Evolutionary conservation across 169 alveolate genomes (phyloP).

Genomic region (Eimeria mitis): DNA sequence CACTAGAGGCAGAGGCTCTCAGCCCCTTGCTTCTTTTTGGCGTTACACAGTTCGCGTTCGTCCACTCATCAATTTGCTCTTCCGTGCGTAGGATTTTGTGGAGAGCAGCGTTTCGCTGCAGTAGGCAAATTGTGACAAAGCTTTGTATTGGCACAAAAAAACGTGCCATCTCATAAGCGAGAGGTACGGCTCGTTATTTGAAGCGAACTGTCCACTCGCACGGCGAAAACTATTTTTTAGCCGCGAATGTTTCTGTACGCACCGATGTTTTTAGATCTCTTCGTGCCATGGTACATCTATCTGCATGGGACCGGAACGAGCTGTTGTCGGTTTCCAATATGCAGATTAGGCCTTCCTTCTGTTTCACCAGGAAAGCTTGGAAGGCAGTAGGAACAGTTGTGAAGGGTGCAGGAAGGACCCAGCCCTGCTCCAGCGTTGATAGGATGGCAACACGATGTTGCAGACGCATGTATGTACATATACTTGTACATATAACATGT

Average conservation of each 20-base stretch:
- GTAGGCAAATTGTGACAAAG: not conserved
- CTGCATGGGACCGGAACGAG: not conserved
- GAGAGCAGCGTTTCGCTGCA: not conserved
- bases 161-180: not conserved
- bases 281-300: not conserved
- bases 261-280: not conserved
- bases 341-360: not conserved
- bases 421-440: not conserved
- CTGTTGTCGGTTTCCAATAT: not conserved
- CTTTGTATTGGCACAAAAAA: not conserved
- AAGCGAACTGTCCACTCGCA: not conserved
- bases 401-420: not conserved
- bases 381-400: not conserved
- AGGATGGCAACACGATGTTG: not conserved
- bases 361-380: not conserved
- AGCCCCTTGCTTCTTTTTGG: not conserved
- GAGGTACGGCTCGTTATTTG: not conserved
- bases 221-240: not conserved
- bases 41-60: not conserved
- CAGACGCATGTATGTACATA: not conserved
- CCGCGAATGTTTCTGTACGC: not conserved
- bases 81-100: not conserved
- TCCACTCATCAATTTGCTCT: not conserved
- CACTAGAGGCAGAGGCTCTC: not conserved
- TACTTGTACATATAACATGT: too few species aligned